phyloP scores from a whole-genome alignment of 2,329 filamentous ascomycete species.

The Chrysoporthe austroafricana region DNA sequence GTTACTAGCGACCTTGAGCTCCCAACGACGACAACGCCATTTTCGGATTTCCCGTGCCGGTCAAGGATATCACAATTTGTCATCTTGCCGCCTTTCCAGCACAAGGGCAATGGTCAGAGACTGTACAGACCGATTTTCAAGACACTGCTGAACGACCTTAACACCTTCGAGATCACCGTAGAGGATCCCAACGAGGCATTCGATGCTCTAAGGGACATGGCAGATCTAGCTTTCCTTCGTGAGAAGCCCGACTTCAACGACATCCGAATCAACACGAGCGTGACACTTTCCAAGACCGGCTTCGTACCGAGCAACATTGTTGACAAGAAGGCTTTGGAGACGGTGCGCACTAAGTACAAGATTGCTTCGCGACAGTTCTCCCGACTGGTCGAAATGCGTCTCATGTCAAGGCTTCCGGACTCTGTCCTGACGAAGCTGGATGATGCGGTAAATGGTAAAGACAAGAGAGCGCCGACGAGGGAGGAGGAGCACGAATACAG shows the following conservation, averaged over 20 bases:
- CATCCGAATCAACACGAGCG: conserved; percentile 52
- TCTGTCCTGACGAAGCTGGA: conserved; percentile 53
- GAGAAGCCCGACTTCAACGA: conserved; percentile 59
- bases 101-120: conserved; percentile 74
- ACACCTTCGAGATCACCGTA: conserved; percentile 83
- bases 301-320: conserved; percentile 57
- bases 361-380: conserved; percentile 78
- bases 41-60: conserved; percentile 71
- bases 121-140: conserved; percentile 83
- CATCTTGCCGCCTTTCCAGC: conserved; percentile 85
- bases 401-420: conserved; percentile 63
- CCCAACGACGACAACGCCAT: conserved; percentile 38
- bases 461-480: conserved; percentile 48
- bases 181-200: conserved; percentile 92
- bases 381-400: conserved; percentile 75
- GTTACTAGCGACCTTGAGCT: conserved; percentile 42
- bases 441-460: conserved; percentile 42
- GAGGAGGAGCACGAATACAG: conserved; percentile 66
- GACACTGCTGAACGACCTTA: conserved; percentile 66
- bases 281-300: conserved; percentile 54
- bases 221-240: conserved; percentile 70
- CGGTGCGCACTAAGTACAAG: conserved; percentile 66
- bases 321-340: conserved; percentile 58
- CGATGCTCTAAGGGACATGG: conserved; percentile 76
- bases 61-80: conserved; percentile 92